Percentiles rank a stretch among this genome's conserved stretches.
These are phyloP conservation scores for Breviolum minutum DNA, from an alignment of 73 alveolate genomes.

Conservation along the genomic window DNA sequence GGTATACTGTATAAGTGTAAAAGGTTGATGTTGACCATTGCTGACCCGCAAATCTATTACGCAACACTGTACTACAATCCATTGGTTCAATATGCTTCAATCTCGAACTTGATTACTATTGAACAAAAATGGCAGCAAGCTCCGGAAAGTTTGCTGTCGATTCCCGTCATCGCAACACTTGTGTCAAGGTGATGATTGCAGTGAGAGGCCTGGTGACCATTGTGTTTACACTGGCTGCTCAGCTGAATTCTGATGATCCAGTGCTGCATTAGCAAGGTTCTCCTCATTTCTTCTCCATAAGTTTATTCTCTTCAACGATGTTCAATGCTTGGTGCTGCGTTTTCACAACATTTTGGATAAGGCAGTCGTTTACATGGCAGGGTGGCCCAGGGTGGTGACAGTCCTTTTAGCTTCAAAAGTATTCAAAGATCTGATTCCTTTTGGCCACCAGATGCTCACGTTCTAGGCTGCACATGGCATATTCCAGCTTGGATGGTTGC, in stretches of 20 bases:
- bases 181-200: slow-evolving; percentile 64
- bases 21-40: too few relatives aligned
- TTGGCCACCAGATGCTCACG: background rate
- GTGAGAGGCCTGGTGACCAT: slow-evolving; percentile 89
- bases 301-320: too few relatives aligned
- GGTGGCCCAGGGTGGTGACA: slow-evolving; percentile 6
- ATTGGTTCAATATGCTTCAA: too few relatives aligned
- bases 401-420: background rate
- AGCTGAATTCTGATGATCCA: background rate
- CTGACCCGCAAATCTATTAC: too few relatives aligned
- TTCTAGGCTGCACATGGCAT: slow-evolving; percentile 83
- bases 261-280: background rate
- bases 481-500: slow-evolving; percentile 74
- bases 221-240: slow-evolving; percentile 65
- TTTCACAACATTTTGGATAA: background rate
- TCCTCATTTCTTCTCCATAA: background rate
- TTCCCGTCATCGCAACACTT: background rate
- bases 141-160: background rate
- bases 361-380: slow-evolving; percentile 83
- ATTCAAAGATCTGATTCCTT: background rate
- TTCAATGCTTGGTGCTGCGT: background rate
- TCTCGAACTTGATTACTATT: too few relatives aligned
- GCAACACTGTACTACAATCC: too few relatives aligned
- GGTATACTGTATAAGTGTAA: too few relatives aligned
- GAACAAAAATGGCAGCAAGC: background rate